Evolutionary conservation across 2,329 filamentous ascomycete species (phyloP).

Genomic region (Ceratocystis cubensis): DNA sequence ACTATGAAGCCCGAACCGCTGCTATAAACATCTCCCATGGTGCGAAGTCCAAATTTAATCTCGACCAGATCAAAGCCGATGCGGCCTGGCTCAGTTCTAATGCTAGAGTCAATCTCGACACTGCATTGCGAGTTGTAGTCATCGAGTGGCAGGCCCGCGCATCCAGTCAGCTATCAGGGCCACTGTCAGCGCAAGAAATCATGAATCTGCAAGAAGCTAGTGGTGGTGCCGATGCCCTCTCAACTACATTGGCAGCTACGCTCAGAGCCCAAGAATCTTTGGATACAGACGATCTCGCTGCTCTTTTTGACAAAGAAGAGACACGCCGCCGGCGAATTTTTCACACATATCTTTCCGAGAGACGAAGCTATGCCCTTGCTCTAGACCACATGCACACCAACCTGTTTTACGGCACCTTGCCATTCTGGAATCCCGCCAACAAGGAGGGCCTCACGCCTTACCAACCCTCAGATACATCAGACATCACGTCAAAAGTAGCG

Average conservation of each 20-base stretch:
- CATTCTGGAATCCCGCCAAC: conserved; percentile 25
- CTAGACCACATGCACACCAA: conserved; percentile 44
- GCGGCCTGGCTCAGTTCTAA: conserved; percentile 73
- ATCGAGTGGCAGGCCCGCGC: conserved; percentile 74
- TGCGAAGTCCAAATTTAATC: conserved; percentile 53
- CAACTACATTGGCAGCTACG: conserved; percentile 44
- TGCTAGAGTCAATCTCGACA: conserved; percentile 64
- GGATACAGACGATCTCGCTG: conserved; percentile 43
- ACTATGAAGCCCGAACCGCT: conserved; percentile 73
- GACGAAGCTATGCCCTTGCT: conserved; percentile 53
- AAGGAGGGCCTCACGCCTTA: conserved; percentile 22
- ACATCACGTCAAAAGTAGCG: conserved; percentile 10
- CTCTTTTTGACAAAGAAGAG: conserved; percentile 49
- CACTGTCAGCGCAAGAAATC: conserved; percentile 65
- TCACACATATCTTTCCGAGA: conserved; percentile 58
- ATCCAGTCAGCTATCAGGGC: conserved; percentile 56
- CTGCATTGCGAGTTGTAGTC: conserved; percentile 66
- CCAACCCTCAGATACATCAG: conserved; percentile 7
- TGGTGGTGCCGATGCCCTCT: conserved; percentile 48
- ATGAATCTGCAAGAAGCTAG: conserved; percentile 63
- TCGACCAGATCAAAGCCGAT: conserved; percentile 73
- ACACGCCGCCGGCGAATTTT: conserved; percentile 56
- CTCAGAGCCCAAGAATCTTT: conserved; percentile 35
- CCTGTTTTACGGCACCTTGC: conserved; percentile 32
- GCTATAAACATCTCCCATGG: conserved; percentile 70